Evolutionary conservation across 2,329 filamentous ascomycete genomes (phyloP).

Genomic region (Immersiporthe knoxdaviesiana): DNA sequence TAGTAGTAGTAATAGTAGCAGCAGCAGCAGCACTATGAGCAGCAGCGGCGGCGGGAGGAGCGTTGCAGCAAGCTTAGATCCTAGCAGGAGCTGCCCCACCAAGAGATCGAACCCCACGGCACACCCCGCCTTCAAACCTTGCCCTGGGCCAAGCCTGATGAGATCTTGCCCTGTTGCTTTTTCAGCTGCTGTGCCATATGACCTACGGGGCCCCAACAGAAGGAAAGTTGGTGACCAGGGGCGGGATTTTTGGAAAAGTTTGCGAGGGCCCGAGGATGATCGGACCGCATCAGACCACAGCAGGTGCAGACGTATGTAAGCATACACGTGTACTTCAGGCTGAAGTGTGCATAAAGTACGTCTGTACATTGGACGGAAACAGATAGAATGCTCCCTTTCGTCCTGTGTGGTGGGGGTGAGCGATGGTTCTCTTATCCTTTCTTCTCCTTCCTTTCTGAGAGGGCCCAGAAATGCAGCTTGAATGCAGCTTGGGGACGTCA

Average conservation of each 20-base stretch:
- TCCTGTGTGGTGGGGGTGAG: not conserved
- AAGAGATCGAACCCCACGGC: slow-evolving; percentile 6
- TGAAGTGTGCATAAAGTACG: not conserved
- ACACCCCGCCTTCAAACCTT: not conserved
- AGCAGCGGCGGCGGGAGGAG: not conserved
- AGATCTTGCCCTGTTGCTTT: not conserved
- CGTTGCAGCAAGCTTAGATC: not conserved
- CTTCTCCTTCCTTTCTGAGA: slow-evolving; percentile 5
- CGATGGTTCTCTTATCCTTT: not conserved
- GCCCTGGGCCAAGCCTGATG: not conserved
- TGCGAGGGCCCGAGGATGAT: not conserved
- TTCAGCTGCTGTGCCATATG: not conserved
- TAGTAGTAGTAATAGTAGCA: not conserved
- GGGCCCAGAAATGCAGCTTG: too few relatives aligned
- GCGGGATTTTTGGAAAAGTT: not conserved
- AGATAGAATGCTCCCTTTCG: not conserved
- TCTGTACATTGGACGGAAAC: not conserved
- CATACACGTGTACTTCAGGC: not conserved
- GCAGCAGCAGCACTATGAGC: not conserved
- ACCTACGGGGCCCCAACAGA: not conserved
- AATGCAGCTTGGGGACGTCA: not conserved
- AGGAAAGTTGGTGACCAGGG: not conserved
- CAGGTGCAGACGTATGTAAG: not conserved
- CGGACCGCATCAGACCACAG: not conserved
- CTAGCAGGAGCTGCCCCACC: slow-evolving; percentile 5